Conservation (phyloP, 208 protist genomes). For the Chromosphaera perkinsii region DNA sequence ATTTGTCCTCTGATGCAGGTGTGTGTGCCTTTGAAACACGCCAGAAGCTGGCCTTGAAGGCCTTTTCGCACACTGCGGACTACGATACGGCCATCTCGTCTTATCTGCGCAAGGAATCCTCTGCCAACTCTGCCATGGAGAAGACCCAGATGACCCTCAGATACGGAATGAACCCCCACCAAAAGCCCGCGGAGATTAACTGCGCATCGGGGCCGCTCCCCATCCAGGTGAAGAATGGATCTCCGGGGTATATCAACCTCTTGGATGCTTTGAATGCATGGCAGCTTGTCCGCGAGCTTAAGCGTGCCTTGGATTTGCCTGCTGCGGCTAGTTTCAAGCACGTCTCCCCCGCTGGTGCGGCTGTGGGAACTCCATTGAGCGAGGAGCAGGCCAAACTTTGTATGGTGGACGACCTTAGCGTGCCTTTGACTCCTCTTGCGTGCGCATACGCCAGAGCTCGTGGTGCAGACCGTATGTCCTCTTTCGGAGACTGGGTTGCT, state of each 20-base stretch:
- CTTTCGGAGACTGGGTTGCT: slow-evolving; percentile 64
- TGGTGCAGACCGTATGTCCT: slow-evolving; percentile 50
- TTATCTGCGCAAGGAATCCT: slow-evolving; percentile 36
- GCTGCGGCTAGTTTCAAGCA: slow-evolving; percentile 71
- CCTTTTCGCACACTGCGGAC: slow-evolving; percentile 51
- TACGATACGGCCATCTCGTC: slow-evolving; percentile 56
- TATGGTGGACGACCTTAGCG: slow-evolving; percentile 45
- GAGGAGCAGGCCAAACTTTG: slow-evolving; percentile 42
- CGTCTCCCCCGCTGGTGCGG: slow-evolving; percentile 55
- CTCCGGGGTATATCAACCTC: slow-evolving; percentile 65
- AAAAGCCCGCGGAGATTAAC: slow-evolving; percentile 48
- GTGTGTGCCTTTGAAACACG: neutral
- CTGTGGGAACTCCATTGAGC: slow-evolving; percentile 47
- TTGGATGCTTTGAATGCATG: slow-evolving; percentile 63
- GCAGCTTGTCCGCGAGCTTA: slow-evolving; percentile 47
- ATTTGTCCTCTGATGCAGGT: neutral
- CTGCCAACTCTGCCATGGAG: neutral
- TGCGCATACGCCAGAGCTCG: slow-evolving; percentile 59
- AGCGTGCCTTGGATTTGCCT: slow-evolving; percentile 36
- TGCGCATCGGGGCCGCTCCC: slow-evolving; percentile 8
- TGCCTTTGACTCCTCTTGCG: slow-evolving; percentile 38
- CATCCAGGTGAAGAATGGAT: slow-evolving; percentile 48
- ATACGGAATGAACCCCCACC: slow-evolving; percentile 62
- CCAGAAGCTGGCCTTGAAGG: slow-evolving; percentile 29
- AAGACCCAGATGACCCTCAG: slow-evolving; percentile 36